Evolutionary conservation across 306 rosid species (phyloP).

Genomic region (Gastrolobium bilobum): DNA sequence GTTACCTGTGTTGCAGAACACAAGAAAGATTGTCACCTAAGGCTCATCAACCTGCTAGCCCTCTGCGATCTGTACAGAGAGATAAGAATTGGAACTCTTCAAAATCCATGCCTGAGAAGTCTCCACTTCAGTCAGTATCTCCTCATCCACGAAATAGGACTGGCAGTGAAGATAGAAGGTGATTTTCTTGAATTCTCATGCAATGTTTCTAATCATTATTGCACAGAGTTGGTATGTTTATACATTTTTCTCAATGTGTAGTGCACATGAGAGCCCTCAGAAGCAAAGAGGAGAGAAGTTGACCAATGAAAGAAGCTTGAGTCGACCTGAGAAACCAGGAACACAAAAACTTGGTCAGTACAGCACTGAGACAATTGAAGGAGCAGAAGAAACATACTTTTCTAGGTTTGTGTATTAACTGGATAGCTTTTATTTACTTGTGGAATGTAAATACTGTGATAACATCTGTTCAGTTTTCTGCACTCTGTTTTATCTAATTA

Average conservation of each 20-base stretch:
- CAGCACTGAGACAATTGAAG: conserved; percentile 60
- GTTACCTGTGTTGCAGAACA: conserved; percentile 44
- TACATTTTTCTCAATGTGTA: conserved; percentile 46
- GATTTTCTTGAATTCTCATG: conserved; percentile 36
- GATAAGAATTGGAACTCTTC: conserved; percentile 50
- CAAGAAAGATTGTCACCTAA: conserved; percentile 53
- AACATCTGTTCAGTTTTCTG: conserved; percentile 29
- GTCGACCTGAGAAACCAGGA: conserved; percentile 64
- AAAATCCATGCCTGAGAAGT: conserved; percentile 52
- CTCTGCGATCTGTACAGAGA: conserved; percentile 51
- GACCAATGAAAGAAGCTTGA: conserved; percentile 58
- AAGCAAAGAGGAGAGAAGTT: conserved; percentile 58
- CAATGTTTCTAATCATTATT: conserved; percentile 23
- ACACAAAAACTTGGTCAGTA: conserved; percentile 57
- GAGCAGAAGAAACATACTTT: conserved; percentile 57
- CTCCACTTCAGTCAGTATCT: conserved; percentile 59
- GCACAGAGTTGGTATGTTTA: conserved; percentile 24
- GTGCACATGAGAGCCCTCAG: conserved; percentile 57
- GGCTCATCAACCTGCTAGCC: conserved; percentile 54
- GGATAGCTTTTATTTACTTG: conserved; percentile 22
- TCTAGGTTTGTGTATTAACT: conserved; percentile 53
- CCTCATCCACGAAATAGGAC: conserved; percentile 58
- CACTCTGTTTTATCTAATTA: conserved; percentile 18
- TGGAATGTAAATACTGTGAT: conserved; percentile 17
- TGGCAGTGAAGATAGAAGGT: conserved; percentile 69